A percentile compares a stretch with the other conserved stretches of the same genome.
These are phyloP conservation scores for Exobasidium rhododendri DNA, from an alignment of 1,284 basidiomycete genomes.

Conservation along the genomic window DNA sequence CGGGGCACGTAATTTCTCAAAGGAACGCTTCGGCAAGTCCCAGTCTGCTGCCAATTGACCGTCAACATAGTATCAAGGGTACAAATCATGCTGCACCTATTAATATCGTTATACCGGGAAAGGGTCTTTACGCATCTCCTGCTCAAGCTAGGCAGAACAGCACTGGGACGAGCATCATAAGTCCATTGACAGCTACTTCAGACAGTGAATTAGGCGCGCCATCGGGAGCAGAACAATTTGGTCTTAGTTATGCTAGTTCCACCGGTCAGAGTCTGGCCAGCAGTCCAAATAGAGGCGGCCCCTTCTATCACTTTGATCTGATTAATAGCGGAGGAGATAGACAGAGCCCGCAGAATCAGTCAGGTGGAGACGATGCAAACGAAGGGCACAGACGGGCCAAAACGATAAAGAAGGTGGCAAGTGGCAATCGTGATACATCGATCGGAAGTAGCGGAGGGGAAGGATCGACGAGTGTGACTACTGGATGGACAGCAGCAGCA, in stretches of 20 bases:
- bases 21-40: conserved; percentile 3
- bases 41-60: background rate
- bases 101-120: conserved; percentile 36
- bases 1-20: background rate
- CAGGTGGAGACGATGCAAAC: background rate
- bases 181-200: conserved; percentile 35
- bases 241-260: conserved; percentile 42
- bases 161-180: conserved; percentile 25
- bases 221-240: conserved; percentile 33
- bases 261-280: conserved; percentile 31
- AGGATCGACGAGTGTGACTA: background rate
- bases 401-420: background rate
- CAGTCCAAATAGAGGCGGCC: conserved; percentile 25
- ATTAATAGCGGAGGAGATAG: conserved; percentile 1
- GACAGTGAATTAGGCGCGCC: conserved; percentile 27
- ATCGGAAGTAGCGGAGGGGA: conserved; percentile 15
- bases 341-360: conserved; percentile 10
- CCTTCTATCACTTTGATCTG: conserved; percentile 7
- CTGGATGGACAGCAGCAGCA: conserved; percentile 8
- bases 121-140: conserved; percentile 25
- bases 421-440: conserved; percentile 12
- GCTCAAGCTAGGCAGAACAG: conserved; percentile 29
- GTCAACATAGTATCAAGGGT: background rate
- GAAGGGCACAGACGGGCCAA: background rate
- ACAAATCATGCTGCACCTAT: conserved; percentile 20